A percentile compares a stretch with the other conserved stretches of the same genome.
Evolutionary conservation across 75 land plant genomes (phyloP).

Genomic region (Cunninghamia lanceolata): DNA sequence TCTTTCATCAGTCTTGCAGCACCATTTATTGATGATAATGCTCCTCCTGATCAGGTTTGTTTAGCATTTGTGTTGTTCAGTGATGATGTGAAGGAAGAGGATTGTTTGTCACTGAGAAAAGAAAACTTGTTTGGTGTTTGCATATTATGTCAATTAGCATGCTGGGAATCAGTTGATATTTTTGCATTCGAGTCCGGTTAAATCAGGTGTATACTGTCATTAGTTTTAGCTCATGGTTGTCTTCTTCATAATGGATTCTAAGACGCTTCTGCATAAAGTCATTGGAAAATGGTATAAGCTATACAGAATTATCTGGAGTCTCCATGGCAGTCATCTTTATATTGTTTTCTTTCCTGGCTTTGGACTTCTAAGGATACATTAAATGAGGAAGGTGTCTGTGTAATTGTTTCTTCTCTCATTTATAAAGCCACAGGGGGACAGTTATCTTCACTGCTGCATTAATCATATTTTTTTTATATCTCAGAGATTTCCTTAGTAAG

Average conservation of each 20-base stretch:
- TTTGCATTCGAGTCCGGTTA: not conserved
- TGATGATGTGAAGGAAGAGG: not conserved
- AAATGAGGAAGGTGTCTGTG: not conserved
- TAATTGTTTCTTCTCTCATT: not conserved
- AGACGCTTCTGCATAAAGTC: not conserved
- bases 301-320: not conserved
- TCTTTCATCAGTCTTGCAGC: slow-evolving; percentile 97
- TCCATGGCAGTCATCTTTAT: not conserved
- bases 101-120: not conserved
- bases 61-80: not conserved
- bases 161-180: not conserved
- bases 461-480: not conserved
- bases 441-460: not conserved
- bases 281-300: not conserved
- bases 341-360: not conserved
- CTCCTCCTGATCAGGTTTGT: slow-evolving; percentile 71
- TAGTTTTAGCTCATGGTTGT: not conserved
- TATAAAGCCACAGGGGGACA: not conserved
- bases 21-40: slow-evolving; percentile 93
- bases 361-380: not conserved
- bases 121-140: not conserved
- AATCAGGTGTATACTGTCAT: not conserved
- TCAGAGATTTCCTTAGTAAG: not conserved
- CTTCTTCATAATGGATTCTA: not conserved
- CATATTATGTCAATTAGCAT: not conserved